Conservation (phyloP, 805 yeast species). For the Candida adriatica region DNA sequence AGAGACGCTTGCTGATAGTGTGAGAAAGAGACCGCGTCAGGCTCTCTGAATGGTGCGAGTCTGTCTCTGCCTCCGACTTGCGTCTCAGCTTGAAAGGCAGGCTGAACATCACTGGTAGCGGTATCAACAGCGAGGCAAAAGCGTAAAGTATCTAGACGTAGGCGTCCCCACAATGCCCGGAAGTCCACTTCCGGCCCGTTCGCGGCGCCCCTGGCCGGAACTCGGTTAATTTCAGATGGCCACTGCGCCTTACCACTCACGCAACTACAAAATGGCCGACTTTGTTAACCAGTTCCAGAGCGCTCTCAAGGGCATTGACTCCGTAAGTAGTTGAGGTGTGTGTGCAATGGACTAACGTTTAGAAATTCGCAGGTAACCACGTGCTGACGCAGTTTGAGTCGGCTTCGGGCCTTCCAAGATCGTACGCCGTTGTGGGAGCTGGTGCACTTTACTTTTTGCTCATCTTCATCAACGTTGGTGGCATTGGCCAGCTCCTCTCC, state of each 20-base stretch:
- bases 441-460: slow-evolving; percentile 63
- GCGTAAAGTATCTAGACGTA: no score
- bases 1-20: slow-evolving; percentile 12
- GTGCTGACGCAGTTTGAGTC: slow-evolving; percentile 22
- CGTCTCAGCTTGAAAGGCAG: slow-evolving; percentile 10
- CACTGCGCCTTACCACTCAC: no score
- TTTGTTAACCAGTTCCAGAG: slow-evolving; percentile 39
- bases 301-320: slow-evolving; percentile 40
- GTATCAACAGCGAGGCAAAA: no score
- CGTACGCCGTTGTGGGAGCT: slow-evolving; percentile 70
- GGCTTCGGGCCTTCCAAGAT: slow-evolving; percentile 55
- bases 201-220: no score
- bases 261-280: slow-evolving; percentile 35
- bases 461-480: slow-evolving; percentile 86
- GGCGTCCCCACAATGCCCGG: no score
- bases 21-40: slow-evolving; percentile 6
- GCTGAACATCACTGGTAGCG: slow-evolving; percentile 10
- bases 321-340: slow-evolving; percentile 29
- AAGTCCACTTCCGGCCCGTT: no score
- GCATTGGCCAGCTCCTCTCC: slow-evolving; percentile 89
- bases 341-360: slow-evolving; percentile 1
- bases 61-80: slow-evolving; percentile 11
- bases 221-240: no score
- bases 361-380: slow-evolving; percentile 18
- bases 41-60: slow-evolving; percentile 4